Conservation (phyloP, 2,329 filamentous ascomycete genomes). For the Neofusicoccum umdonicola region DNA sequence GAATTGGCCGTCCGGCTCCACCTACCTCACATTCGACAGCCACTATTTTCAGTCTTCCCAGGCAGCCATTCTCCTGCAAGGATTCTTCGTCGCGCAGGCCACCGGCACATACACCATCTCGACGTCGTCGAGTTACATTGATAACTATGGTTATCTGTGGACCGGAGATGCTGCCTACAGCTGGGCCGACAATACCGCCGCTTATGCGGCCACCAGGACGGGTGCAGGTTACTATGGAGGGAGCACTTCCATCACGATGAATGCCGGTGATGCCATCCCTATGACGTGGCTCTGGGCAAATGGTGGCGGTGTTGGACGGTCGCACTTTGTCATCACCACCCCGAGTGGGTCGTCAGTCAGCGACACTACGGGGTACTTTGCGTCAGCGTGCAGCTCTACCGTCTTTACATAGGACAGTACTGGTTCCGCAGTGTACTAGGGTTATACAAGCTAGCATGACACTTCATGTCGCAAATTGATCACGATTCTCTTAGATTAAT, state of each 20-base stretch:
- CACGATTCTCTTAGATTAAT: too few species aligned
- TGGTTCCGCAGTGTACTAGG: too few species aligned
- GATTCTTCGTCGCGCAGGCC: background rate
- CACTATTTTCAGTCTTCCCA: background rate
- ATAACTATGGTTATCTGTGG: background rate
- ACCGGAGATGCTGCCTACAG: background rate
- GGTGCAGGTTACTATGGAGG: background rate
- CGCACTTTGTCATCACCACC: background rate
- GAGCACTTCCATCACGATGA: background rate
- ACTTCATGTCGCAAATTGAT: too few species aligned
- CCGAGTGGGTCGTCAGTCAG: background rate
- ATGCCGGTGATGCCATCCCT: background rate
- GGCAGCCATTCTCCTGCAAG: background rate
- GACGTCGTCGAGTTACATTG: background rate
- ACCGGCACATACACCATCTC: background rate
- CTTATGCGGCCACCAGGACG: background rate
- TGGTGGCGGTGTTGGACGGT: background rate
- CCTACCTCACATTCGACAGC: background rate
- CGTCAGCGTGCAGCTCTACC: background rate
- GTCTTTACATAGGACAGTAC: background rate
- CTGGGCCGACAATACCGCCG: background rate
- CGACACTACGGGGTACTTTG: background rate
- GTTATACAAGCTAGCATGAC: too few species aligned
- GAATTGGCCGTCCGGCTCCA: background rate
- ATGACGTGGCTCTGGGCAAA: background rate